phyloP scores from a whole-genome alignment of 2,329 filamentous ascomycete species.

The Paracoccidioides lutzii region DNA sequence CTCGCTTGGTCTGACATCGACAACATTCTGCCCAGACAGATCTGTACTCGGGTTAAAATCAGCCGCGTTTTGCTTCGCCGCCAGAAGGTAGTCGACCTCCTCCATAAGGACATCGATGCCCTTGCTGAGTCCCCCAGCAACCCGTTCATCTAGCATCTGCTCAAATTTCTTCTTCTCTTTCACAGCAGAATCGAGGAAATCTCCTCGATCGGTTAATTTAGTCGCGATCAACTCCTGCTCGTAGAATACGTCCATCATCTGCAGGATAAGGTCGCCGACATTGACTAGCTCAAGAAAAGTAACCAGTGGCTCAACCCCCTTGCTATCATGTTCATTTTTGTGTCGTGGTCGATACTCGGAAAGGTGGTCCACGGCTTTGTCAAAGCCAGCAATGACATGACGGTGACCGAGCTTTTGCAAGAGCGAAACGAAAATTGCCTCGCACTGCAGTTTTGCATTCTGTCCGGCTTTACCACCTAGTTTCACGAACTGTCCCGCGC shows the following conservation, averaged over 20 bases:
- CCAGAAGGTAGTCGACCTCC: slow-evolving; percentile 90
- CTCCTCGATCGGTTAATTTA: slow-evolving; percentile 77
- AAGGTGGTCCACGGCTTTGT: slow-evolving; percentile 81
- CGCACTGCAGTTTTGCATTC: slow-evolving; percentile 77
- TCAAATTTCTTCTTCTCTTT: slow-evolving; percentile 98
- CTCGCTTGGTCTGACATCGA: slow-evolving; percentile 52
- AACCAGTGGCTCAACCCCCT: slow-evolving; percentile 76
- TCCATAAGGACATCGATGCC: slow-evolving; percentile 98
- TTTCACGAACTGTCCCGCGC: slow-evolving; percentile 68
- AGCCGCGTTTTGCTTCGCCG: slow-evolving; percentile 69
- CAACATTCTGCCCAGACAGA: slow-evolving; percentile 22
- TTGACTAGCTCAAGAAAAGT: slow-evolving; percentile 97
- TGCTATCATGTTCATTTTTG: slow-evolving; percentile 52
- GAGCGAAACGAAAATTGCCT: slow-evolving; percentile 73
- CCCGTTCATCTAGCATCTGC: slow-evolving; percentile 94
- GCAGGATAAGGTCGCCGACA: slow-evolving; percentile 90
- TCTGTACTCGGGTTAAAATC: slow-evolving; percentile 68
- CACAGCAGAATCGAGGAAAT: slow-evolving; percentile 82
- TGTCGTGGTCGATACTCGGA: slow-evolving; percentile 76
- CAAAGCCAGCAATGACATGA: slow-evolving; percentile 86
- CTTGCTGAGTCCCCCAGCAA: slow-evolving; percentile 90
- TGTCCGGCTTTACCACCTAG: slow-evolving; percentile 69
- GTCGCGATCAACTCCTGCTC: slow-evolving; percentile 79
- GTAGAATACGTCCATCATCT: slow-evolving; percentile 99
- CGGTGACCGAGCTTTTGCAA: slow-evolving; percentile 71